Base-by-base conservation (phyloP, 805 yeast species). In the Scheffersomyces amazonensis region DNA sequence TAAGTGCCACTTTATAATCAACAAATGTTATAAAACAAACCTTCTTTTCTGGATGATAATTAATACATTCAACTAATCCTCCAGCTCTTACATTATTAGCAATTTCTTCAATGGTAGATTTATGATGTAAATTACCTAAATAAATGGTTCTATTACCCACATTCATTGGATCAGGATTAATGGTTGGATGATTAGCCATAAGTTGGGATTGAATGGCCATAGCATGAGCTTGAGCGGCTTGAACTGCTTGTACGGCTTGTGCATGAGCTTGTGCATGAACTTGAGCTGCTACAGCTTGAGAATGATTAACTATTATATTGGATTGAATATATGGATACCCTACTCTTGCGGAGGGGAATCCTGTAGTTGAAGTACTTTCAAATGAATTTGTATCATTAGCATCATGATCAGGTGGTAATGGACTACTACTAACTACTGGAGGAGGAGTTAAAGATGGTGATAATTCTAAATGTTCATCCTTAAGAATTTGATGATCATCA, bases 41-140 rank as follows among this genome's bases (percentile, higher is more conserved):
- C 35, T 69, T 73, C 50, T 73, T 78, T 4, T 72, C 75, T 3
- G 73, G 72, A 37, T 76, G 62, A 39, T 64, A 60, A 42, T 73
- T 79, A 33, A 85, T 70, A 8, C 64, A 58, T 52, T 85, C 89
- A 30, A 85, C 66, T 15, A 80, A 61, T n/a, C 95, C 95, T 30
- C 91, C 75, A 9, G 72, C 91, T 49, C 90, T 71, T 20, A 84
- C 81, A 32, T 76, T 78, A 53, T 85, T 85, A 49, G 90, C 85
- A 32, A 85, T 73, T 49, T 85, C 90, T 54, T 83, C 91, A 2
- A 76, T 73, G 5, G 80, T 75, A 1, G 88, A 78, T 35, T 73
- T 69, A 7, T 81, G 76, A 43, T 81, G 83, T 34, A 85, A 64
- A 46, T 80, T 81, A 4, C 87, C 86, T 31, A 85, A 64, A 52